Percentiles rank a stretch among this genome's conserved stretches.
These are phyloP conservation scores for Leonotis leonurus DNA, from an alignment of 257 asterid genomes.

Conservation along the genomic window DNA sequence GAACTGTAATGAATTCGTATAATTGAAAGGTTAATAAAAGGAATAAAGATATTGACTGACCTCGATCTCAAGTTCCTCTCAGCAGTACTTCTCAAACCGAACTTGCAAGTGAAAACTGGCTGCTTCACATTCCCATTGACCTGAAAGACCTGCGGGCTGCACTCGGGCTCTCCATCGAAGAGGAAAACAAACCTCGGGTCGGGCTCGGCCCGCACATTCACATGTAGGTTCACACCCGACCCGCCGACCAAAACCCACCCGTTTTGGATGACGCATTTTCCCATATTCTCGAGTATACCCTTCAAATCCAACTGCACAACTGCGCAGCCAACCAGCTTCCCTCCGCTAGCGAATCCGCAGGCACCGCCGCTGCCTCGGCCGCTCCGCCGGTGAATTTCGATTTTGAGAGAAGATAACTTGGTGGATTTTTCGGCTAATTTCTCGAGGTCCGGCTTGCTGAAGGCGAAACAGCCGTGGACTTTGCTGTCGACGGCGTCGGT, in stretches of 20 bases:
- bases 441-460: conserved; percentile 60
- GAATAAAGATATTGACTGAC: conserved; percentile 34
- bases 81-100: conserved; percentile 56
- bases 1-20: too few relatives aligned
- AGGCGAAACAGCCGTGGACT: conserved; percentile 47
- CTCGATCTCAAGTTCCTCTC: conserved; percentile 80
- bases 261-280: conserved; percentile 44
- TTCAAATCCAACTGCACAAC: conserved; percentile 61
- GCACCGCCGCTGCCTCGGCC: conserved; percentile 16
- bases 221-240: conserved; percentile 39
- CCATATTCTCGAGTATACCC: conserved; percentile 40
- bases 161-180: conserved; percentile 94
- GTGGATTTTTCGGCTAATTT: conserved; percentile 41
- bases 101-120: conserved; percentile 92
- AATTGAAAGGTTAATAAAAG: neutral
- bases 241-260: conserved; percentile 65
- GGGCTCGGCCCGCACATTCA: conserved; percentile 72
- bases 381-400: conserved; percentile 47
- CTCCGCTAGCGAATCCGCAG: conserved; percentile 30
- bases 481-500: conserved; percentile 42
- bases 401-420: conserved; percentile 24
- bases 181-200: conserved; percentile 96
- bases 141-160: conserved; percentile 96
- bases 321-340: conserved; percentile 54
- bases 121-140: conserved; percentile 84